Base-by-base conservation (phyloP, 2,329 filamentous ascomycete species). In the Neoascochyta sp. region DNA sequence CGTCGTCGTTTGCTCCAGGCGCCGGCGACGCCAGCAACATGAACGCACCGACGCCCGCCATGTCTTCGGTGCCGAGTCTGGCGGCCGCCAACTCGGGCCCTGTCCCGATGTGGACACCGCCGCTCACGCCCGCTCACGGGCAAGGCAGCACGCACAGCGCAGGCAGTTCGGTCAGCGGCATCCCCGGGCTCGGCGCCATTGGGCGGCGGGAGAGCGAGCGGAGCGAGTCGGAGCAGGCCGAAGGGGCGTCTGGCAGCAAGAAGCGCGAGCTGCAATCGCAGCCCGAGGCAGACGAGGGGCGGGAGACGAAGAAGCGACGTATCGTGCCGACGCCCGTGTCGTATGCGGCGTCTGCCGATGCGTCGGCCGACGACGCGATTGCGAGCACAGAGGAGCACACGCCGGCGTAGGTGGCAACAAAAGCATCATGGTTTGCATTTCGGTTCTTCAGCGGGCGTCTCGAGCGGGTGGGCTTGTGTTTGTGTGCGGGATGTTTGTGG, bases 51-150 rank as follows among this genome's bases (percentile, higher is more conserved):
- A 80, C 85, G 1, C 78, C 92, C 1, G 83, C 86, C 7, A 75
- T 86, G 17, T 83, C 86, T 9, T 85, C 74, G 31, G 74, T 95
- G 10, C 87, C 88, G 0, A 74, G 81, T 29, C 78, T 94, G 15
- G 80, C 85, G 9, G 86, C 86, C 5, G 70, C 83, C 7, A 83
- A 81, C 42, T 85, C 83, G 1, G 74, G 72, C 2, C 60, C 62
- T n/a, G 60, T 67, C 9, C 85, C 88, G 0, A 78, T 94, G 50
- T 86, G 85, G 20, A 95, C 90, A 6, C 90, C 92, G 3, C 92
- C 90, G 1, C 84, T 94, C 60, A 96, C 90, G 3, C 90, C 90
- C 5, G 67, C 76, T 36, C 62, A 57, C 39, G 50, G 57, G 22
- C 58, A 62, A 19, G 52, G 50, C 29, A 58, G 63, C 4, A 62